Percentiles rank a stretch among this genome's conserved stretches.
Evolutionary conservation across 495 filamentous ascomycete species (phyloP).

Genomic region (Daldinia grandis): DNA sequence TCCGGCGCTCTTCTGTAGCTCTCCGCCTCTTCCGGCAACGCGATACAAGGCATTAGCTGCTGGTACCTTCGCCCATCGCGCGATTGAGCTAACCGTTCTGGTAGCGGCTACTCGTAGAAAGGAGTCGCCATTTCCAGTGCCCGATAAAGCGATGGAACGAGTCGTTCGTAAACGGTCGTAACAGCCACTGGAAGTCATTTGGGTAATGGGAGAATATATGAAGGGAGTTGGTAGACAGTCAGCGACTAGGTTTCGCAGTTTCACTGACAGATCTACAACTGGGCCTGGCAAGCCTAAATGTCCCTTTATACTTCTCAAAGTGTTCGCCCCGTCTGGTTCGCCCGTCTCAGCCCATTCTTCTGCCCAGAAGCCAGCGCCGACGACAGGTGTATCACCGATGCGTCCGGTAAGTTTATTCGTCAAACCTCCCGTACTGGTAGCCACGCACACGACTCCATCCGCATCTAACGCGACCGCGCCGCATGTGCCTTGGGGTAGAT

Average conservation of each 20-base stretch:
- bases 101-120: conserved; percentile 79
- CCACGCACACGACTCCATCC: conserved; percentile 75
- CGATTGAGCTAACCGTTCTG: conserved; percentile 75
- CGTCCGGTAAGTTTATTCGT: conserved; percentile 89
- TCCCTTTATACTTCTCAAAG: conserved; percentile 13
- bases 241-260: conserved; percentile 53
- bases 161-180: conserved; percentile 44
- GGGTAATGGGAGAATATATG: conserved; percentile 45
- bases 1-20: conserved; percentile 78
- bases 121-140: conserved; percentile 90
- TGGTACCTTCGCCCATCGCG: conserved; percentile 63
- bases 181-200: background rate
- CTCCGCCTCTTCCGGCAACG: conserved; percentile 75
- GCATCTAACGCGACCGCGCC: conserved; percentile 82
- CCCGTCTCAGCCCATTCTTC: conserved; percentile 73
- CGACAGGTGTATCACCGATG: conserved; percentile 86
- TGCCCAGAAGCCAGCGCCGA: conserved; percentile 91
- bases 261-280: conserved; percentile 51
- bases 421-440: conserved; percentile 86
- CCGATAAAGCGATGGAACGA: conserved; percentile 75
- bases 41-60: conserved; percentile 61
- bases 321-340: conserved; percentile 6
- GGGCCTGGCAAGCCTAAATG: conserved; percentile 42
- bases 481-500: conserved; percentile 83
- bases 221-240: conserved; percentile 62